Base-by-base conservation (phyloP, 257 asterid species). In the Cruciata laevipes region DNA sequence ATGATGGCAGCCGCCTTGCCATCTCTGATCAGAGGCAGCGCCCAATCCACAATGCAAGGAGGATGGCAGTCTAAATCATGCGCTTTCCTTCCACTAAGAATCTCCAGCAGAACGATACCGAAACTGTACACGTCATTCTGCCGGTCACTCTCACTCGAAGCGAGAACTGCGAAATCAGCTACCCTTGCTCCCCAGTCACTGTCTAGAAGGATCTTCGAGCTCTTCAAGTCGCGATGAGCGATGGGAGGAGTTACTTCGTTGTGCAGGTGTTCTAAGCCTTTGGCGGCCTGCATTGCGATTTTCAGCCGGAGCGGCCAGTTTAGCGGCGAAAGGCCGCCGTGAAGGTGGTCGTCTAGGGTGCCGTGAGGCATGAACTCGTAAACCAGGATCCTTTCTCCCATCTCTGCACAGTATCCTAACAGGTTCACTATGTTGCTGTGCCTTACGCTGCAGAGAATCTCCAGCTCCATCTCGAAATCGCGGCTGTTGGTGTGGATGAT, bases 291-390 rank as follows among this genome's bases (percentile, higher is more conserved):
- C 87, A 79, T 69, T 3, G 89, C 96, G 3, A 93, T 86, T 70
- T 81, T 90, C 74, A 93, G 77, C 82, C 99, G 73, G 7, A 77
- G 82, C 73, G 69, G 69, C 99, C 99, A 93, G 72, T 79, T 88
- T 47, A 90, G 17, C 16, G 91, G 82, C 0, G 95, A 81, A 13
- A 86, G 85, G 11, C 95, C 97, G 3, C 97, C 97, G 6, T 93
- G 97, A 62, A 93, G 95, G 74, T 90, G 99, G 72, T 93, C 99
- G 13, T 93, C 85, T 25, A 93, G 95, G 1, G 99, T 86, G 66
- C 99, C 99, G 25, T 90, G 95, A 32, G 96, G 89, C 95, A 90
- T 90, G 74, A 77, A 83, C 77, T 93, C 99, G 25, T 88, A 93
- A 55, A 93, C 96, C 33, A 93, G 77, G 30, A 93, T 87, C 51